Evolutionary conservation across 2,329 filamentous ascomycete species (phyloP), one percentile per base, ranked within the genome.

Genomic region (Lecanicillium sp.): DNA sequence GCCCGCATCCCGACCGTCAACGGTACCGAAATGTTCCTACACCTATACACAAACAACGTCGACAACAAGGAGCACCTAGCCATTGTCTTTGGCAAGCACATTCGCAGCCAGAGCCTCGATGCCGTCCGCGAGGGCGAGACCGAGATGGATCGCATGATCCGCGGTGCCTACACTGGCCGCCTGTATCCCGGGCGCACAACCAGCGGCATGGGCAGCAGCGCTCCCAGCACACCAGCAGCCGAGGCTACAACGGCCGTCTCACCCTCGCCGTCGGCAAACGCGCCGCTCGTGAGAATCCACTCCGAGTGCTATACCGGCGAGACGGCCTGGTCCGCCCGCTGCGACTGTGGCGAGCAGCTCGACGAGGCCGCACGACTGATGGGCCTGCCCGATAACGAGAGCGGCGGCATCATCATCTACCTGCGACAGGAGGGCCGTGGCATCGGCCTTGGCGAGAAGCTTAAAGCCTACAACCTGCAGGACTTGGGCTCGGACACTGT

Each of bases 291-390:
- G 39, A 80, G 93, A 49, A 98, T 98, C 62, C 93, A 98, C 66
- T 95, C 88, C 3, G 93, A 98, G 67, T 98, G 93, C 70, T 98
- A 98, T 67, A 98, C 93, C 0, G 93, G 93, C 51, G 93, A 98
- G 73, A 98, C 93, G 1, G 93, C 94, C 1, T 97, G 93, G 93
- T 96, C 90, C 7, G 91, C 93, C 29, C 83, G 93, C 23, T 98
- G 93, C 70, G 93, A 98, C 69, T 98, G 93, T 65, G 93, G 93
- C 49, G 93, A 98, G 69, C 93, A 98, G 65, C 77, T 98, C 2
- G 93, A 98, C 65, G 93, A 98, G 70, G 93, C 93, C 1, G 93
- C 91, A 2, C 79, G 93, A 21, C 72, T 98, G 2, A 98, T 98
- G 93, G 85, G 86, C 14, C 71, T 90, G 23, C 83, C 81, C 9